Evolutionary conservation across 2,329 filamentous ascomycete genomes (phyloP).

Genomic region (Penicillium frequentans): DNA sequence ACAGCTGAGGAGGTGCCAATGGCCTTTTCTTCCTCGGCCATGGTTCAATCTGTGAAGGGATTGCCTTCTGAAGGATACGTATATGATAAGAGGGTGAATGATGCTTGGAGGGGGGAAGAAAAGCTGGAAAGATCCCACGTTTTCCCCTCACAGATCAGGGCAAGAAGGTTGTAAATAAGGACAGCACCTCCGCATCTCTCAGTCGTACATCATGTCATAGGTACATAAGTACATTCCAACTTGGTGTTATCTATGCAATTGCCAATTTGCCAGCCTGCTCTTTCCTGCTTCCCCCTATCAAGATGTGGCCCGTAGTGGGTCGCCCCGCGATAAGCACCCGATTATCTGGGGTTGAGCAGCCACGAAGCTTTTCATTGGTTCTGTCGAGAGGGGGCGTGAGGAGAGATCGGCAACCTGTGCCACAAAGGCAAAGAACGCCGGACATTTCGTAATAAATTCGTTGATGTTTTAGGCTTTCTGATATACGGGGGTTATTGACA

Average conservation of each 20-base stretch:
- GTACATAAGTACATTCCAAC: background rate
- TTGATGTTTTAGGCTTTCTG: background rate
- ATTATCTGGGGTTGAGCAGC: constrained; percentile 18
- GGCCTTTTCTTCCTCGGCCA: constrained; percentile 43
- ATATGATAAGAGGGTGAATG: background rate
- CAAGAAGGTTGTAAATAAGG: background rate
- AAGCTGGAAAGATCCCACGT: background rate
- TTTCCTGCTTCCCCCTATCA: constrained; percentile 11
- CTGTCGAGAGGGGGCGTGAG: constrained; percentile 10
- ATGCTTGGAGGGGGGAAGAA: background rate
- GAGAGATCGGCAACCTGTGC: constrained; percentile 16
- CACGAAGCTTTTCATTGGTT: constrained; percentile 8
- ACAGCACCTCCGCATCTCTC: background rate
- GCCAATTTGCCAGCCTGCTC: background rate
- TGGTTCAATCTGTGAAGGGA: constrained; percentile 1
- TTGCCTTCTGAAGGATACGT: background rate
- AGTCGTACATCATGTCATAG: background rate
- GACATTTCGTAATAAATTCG: background rate
- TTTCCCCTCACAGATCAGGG: background rate
- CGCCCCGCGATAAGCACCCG: constrained; percentile 19
- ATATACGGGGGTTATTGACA: background rate
- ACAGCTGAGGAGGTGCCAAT: constrained; percentile 25
- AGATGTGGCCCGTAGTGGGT: constrained; percentile 3
- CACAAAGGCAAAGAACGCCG: background rate
- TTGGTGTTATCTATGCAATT: constrained; percentile 13